Evolutionary conservation across 768 basidiomycete genomes (phyloP).

Genomic region (Sarcodon aspratus): DNA sequence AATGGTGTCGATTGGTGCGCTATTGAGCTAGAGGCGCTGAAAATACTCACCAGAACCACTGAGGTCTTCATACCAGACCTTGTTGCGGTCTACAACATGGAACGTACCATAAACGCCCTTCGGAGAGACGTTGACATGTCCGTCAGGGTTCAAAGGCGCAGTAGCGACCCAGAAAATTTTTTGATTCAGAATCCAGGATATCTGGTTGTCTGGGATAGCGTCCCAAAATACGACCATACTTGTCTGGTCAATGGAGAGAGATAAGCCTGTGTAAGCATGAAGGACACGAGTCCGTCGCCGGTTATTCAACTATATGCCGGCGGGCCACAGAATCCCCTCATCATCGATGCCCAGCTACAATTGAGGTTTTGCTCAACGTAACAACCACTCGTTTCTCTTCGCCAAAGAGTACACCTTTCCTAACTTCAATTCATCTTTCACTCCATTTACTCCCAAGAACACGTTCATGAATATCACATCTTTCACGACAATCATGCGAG

Average conservation of each 20-base stretch:
- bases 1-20: not conserved
- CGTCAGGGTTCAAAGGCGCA: conserved; percentile 43
- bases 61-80: conserved; percentile 67
- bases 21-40: not conserved
- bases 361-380: too few species aligned
- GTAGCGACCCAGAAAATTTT: conserved; percentile 66
- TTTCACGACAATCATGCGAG: conserved; percentile 23
- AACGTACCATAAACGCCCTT: conserved; percentile 53
- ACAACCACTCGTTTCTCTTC: conserved; percentile 9
- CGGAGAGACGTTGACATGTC: conserved; percentile 59
- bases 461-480: conserved; percentile 43
- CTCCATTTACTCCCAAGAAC: conserved; percentile 65
- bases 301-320: too few species aligned
- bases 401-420: conserved; percentile 15
- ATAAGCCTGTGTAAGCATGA: too few species aligned
- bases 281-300: too few species aligned
- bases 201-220: conserved; percentile 38
- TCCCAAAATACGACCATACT: conserved; percentile 49
- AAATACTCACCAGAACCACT: conserved; percentile 52
- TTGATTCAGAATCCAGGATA: conserved; percentile 49
- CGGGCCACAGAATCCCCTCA: too few species aligned
- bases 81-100: conserved; percentile 38
- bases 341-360: too few species aligned
- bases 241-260: not conserved
- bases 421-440: conserved; percentile 40